phyloP scores from a whole-genome alignment of 768 basidiomycete genomes.

The Pisolithus tinctorius region DNA sequence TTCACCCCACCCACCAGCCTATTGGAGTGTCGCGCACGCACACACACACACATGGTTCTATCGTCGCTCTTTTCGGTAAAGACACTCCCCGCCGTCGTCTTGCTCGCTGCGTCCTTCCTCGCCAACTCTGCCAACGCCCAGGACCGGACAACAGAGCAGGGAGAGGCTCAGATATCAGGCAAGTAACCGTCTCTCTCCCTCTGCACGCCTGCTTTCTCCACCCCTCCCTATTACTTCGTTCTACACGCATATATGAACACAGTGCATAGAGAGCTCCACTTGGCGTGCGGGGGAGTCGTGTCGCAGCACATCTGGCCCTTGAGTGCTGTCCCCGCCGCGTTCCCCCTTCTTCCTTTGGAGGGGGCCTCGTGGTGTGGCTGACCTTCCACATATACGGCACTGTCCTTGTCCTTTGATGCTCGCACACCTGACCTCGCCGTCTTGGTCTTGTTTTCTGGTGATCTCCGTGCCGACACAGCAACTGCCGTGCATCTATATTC shows the following conservation, averaged over 20 bases:
- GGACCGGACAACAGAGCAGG: constrained; percentile 29
- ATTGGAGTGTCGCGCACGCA: not conserved
- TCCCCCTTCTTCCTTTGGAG: no score
- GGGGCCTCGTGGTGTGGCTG: no score
- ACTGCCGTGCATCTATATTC: no score
- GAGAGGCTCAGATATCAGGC: constrained; percentile 34
- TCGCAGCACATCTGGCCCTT: no score
- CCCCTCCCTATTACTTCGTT: not conserved
- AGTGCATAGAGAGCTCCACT: no score
- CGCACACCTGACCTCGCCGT: no score
- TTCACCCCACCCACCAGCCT: not conserved
- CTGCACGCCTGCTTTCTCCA: not conserved
- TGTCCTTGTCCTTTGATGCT: no score
- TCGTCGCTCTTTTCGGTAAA: constrained; percentile 13
- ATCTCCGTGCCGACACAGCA: no score
- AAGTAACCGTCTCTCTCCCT: constrained; percentile 1
- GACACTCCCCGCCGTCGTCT: not conserved
- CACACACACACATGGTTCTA: constrained; percentile 10
- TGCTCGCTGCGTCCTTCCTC: constrained; percentile 5
- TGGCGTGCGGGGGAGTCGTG: no score
- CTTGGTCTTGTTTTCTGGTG: no score
- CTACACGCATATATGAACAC: not conserved
- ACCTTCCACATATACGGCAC: no score
- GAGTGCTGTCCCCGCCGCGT: no score
- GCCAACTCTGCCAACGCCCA: constrained; percentile 9